phyloP scores from a whole-genome alignment of 257 asterid genomes.

The Phtheirospermum japonicum region DNA sequence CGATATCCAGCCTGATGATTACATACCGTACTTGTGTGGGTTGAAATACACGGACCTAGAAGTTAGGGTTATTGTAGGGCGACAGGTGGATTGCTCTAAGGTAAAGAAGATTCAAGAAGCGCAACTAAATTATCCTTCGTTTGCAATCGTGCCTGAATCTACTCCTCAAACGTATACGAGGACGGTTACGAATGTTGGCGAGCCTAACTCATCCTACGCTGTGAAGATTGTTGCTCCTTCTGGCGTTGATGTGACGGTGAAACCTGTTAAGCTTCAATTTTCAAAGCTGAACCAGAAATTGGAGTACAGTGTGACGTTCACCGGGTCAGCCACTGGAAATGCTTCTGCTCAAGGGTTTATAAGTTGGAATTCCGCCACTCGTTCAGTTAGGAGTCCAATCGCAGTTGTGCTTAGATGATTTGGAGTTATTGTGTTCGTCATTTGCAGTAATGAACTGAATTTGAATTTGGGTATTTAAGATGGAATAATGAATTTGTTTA shows the following conservation, averaged over 20 bases:
- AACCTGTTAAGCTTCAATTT: constrained; percentile 14
- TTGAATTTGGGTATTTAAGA: no score
- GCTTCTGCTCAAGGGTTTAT: constrained; percentile 15
- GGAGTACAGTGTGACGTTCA: constrained; percentile 13
- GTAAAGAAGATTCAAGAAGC: constrained; percentile 1
- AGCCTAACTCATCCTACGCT: background rate
- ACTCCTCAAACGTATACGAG: constrained; percentile 19
- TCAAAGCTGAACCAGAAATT: constrained; percentile 18
- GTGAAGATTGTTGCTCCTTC: background rate
- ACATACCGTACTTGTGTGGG: constrained; percentile 4
- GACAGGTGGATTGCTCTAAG: background rate
- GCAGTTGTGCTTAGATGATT: background rate
- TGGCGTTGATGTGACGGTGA: constrained; percentile 13
- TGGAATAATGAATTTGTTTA: no score
- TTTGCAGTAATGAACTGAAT: no score
- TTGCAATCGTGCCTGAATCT: background rate
- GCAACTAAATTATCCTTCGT: constrained; percentile 29
- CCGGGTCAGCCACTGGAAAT: no score
- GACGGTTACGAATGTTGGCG: constrained; percentile 31
- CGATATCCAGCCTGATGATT: constrained; percentile 9
- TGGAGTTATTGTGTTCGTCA: no score
- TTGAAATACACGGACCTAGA: constrained; percentile 17
- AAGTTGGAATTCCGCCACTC: constrained; percentile 13
- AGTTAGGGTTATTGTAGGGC: background rate
- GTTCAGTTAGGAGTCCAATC: constrained; percentile 25